Base-by-base conservation (phyloP, 805 yeast species). In the Starmera amethionina region DNA sequence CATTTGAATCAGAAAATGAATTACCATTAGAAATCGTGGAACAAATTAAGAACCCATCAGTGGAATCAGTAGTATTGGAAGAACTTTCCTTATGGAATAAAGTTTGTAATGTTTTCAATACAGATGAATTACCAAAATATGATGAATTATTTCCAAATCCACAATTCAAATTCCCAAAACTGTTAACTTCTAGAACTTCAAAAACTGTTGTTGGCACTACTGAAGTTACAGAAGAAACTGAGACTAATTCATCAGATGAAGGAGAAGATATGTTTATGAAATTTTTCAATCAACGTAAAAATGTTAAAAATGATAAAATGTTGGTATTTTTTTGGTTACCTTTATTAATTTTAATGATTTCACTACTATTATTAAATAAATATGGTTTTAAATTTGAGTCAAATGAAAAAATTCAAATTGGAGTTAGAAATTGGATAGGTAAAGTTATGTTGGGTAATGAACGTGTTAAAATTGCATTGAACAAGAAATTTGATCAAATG, bases 241-340 rank as follows among this genome's bases (percentile, higher is more conserved):
- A 35, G 30, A 30, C 29, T 1, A 30, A 27, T 8, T 43, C 43
- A 19, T 33, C 28, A 5, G 46, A 39, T 27, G 49, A 47, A 16
- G 38, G 42, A n/a, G 71, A 65, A 37, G 59, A 57, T 25, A 53
- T 57, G 35, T 58, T 64, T 36, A 60, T 59, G 49, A 54, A 56
- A 45, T 63, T 64, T 46, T 64, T 65, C 52, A 64, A 62, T 46
- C 67, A 67, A 45, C 66, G 66, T 44, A 66, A 65, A 49, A 68
- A 67, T 38, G 63, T 73, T 42, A 64, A 62, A 50, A 82, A 86
- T 52, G 97, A 89, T 60, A 81, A 76, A 54, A 82, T 87, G 85
- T 67, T 89, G 46, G 63, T 86, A 45, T 85, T 89, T 58, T 88
- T 89, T 71, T 89, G 97, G 97, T 62, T 88, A 42, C 97, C 97